These are phyloP conservation scores for Venturia effusa DNA, from an alignment of 2,329 filamentous ascomycete genomes.

Conservation along the genomic window DNA sequence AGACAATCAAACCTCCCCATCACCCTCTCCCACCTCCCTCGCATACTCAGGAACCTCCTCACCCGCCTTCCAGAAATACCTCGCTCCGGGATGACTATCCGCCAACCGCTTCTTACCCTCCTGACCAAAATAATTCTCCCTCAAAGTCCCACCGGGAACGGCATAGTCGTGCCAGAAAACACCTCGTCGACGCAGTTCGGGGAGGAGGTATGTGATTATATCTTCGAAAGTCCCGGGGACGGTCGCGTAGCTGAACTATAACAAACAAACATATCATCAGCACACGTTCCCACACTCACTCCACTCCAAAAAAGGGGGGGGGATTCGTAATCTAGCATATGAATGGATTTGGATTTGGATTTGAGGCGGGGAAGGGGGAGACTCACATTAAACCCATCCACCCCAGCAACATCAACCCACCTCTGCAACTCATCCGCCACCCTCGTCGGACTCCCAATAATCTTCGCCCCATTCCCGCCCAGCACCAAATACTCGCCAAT, in stretches of 20 bases:
- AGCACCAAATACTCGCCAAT: conserved; percentile 22
- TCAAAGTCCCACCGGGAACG: conserved; percentile 26
- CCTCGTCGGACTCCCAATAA: conserved; percentile 25
- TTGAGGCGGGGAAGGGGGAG: background rate
- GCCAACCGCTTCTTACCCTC: background rate
- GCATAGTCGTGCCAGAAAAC: conserved; percentile 26
- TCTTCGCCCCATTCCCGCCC: conserved; percentile 18
- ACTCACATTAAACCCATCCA: conserved; percentile 8
- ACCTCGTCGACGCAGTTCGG: conserved; percentile 18
- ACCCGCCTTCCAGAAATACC: background rate
- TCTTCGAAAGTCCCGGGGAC: conserved; percentile 18
- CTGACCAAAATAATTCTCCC: conserved; percentile 34
- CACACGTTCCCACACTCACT: too few species aligned
- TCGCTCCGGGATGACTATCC: background rate
- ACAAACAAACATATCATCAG: too few species aligned
- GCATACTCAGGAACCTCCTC: background rate
- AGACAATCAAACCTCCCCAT: conserved; percentile 14
- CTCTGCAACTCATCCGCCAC: conserved; percentile 9
- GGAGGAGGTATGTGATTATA: conserved; percentile 17
- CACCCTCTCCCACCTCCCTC: conserved; percentile 9
- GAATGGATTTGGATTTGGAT: background rate
- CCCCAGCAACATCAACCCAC: conserved; percentile 3
- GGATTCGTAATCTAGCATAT: background rate
- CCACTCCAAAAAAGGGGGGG: too few species aligned
- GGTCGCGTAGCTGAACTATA: conserved; percentile 13